Conservation (phyloP, 306 rosid species). For the Inga oerstediana region DNA sequence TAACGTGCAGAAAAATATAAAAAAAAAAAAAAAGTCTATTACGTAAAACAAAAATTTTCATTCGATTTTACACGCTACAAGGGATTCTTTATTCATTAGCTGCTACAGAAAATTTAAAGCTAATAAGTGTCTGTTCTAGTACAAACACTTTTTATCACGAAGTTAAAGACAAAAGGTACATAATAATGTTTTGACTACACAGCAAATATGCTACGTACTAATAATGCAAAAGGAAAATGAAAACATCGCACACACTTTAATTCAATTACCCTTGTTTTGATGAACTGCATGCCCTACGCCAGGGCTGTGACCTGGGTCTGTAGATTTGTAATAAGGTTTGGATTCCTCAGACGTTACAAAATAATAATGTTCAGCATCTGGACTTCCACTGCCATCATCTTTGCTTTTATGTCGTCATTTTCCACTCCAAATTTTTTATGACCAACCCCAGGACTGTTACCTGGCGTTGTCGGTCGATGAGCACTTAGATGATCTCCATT, state of each 20-base stretch:
- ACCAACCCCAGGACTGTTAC: constrained; percentile 49
- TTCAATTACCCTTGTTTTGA: neutral
- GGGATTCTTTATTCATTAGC: neutral
- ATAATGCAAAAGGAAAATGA: neutral
- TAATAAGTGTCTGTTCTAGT: neutral
- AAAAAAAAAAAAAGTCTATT: neutral
- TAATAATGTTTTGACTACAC: neutral
- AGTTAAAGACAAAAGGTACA: too few relatives aligned
- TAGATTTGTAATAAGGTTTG: neutral
- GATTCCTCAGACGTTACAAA: neutral
- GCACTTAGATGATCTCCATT: neutral
- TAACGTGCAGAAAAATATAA: neutral
- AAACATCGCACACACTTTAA: neutral
- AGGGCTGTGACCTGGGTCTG: constrained; percentile 25
- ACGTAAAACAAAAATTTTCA: neutral
- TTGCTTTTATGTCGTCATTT: neutral
- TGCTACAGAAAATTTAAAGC: neutral
- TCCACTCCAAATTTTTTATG: neutral
- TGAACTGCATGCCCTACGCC: neutral
- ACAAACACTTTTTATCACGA: neutral
- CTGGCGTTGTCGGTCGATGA: constrained; percentile 44
- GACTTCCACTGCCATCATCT: neutral
- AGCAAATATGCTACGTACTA: neutral
- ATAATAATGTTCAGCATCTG: constrained; percentile 10
- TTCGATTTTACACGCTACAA: neutral